Evolutionary conservation across 306 rosid genomes (phyloP), one percentile per base, ranked within the genome.

Genomic region (Canavalia gladiata): DNA sequence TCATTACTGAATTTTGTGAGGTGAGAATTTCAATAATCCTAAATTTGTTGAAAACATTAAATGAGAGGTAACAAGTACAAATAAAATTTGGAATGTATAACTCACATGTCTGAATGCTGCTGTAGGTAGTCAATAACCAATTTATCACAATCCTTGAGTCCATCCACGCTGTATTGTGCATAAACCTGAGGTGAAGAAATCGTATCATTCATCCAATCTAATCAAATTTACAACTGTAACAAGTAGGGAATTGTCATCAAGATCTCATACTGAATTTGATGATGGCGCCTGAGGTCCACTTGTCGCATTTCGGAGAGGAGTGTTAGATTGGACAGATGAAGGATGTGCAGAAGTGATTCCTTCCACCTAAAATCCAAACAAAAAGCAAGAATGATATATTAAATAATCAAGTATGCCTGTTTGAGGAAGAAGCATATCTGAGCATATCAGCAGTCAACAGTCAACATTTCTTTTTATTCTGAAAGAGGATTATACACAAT

Each of bases 81-180:
- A 25, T 11, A 31, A 70, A 33, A 57, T 30, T 47, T 73, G 67
- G n/a, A 34, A 42, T 37, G 75, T 9, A 65, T 57, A 51, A 89
- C 97, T 89, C 78, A 92, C 99, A 82, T 83, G 91, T 87, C 88
- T 45, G 97, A 90, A 76, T 94, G 97, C 84, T 90, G 95, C 71
- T 87, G 84, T 78, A 96, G 86, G 85, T 92, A 93, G 63, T 93
- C 97, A 4, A 90, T 76, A 67, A 96, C 89, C 86, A 92, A 79
- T 70, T 96, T 91, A 84, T 88, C 91, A 74, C 85, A 80, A 69
- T 88, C 87, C 88, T 90, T 90, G 46, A 81, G 84, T 39, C 87
- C 99, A 89, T 90, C 95, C 67, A 75, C 62, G 57, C 90, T 86
- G 72, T 77, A 75, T 74, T 87, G 91, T 57, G 88, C 89, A 72